These are phyloP conservation scores for Solanum medicagineum DNA, from an alignment of 257 asterid species.

Conservation along the genomic window DNA sequence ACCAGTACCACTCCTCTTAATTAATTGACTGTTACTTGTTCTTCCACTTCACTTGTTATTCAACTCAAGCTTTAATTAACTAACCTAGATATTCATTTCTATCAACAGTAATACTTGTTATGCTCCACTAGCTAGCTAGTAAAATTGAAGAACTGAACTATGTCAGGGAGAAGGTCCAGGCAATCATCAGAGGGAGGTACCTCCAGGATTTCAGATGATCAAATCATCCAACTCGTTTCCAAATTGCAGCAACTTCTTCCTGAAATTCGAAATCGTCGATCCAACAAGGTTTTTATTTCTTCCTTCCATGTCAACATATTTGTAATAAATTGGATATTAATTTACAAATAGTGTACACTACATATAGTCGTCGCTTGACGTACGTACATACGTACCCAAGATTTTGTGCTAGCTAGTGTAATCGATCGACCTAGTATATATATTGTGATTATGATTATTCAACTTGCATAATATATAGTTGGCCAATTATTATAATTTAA, in stretches of 20 bases:
- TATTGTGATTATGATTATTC: background rate
- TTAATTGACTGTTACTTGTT: background rate
- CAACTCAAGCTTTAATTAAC: background rate
- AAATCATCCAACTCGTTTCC: constrained; percentile 52
- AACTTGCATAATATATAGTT: background rate
- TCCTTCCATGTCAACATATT: background rate
- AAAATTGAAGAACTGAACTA: background rate
- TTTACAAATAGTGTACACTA: background rate
- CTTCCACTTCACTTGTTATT: background rate
- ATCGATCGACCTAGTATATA: too few species aligned
- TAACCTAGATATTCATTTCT: background rate
- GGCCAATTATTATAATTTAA: background rate
- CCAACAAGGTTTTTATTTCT: constrained; percentile 27
- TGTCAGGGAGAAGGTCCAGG: constrained; percentile 65
- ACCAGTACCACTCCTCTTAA: background rate
- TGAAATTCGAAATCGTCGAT: constrained; percentile 52
- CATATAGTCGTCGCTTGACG: too few species aligned
- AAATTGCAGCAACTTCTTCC: constrained; percentile 67
- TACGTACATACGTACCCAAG: too few species aligned
- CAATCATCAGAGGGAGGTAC: constrained; percentile 17
- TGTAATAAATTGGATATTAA: background rate
- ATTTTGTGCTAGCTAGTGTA: background rate
- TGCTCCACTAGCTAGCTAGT: background rate
- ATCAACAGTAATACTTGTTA: background rate
- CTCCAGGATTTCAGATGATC: constrained; percentile 56